phyloP scores from a whole-genome alignment of 1,139 yeast species.

The Lipomyces yarrowii region DNA sequence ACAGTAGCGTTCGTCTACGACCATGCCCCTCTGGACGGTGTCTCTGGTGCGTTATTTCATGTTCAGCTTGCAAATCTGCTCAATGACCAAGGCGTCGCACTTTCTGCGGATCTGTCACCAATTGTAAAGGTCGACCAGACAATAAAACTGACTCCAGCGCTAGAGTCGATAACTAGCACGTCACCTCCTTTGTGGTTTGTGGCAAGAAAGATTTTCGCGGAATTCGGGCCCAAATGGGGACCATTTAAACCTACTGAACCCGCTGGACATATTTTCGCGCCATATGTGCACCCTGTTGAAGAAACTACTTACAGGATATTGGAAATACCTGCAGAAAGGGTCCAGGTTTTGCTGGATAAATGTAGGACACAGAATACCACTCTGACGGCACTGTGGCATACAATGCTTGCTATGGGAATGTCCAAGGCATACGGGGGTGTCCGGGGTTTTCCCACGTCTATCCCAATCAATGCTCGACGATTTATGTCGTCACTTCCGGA shows the following conservation, averaged over 20 bases:
- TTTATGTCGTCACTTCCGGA: neutral
- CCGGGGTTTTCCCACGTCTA: conserved; percentile 7
- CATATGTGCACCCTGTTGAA: neutral
- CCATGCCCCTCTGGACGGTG: conserved; percentile 13
- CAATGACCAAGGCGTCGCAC: neutral
- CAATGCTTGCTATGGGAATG: neutral
- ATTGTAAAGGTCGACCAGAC: conserved; percentile 2
- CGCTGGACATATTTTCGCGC: neutral
- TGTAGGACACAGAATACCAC: conserved; percentile 16
- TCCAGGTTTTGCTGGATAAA: neutral
- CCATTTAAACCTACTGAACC: neutral
- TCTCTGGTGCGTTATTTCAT: conserved; percentile 10
- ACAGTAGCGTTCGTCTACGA: conserved; percentile 7
- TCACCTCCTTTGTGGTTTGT: neutral
- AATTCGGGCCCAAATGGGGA: conserved; percentile 13
- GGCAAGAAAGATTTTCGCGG: neutral
- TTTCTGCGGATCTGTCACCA: neutral
- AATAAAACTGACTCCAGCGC: neutral
- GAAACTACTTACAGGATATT: neutral
- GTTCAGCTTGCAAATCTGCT: conserved; percentile 1
- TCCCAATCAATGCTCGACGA: conserved; percentile 19
- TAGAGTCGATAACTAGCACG: neutral
- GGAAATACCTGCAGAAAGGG: neutral
- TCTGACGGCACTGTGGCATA: conserved; percentile 17
- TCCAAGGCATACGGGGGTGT: conserved; percentile 8